These are phyloP conservation scores for Entophlyctis helioformis DNA, from an alignment of 192 early-diverging fungal genomes.

Conservation along the genomic window DNA sequence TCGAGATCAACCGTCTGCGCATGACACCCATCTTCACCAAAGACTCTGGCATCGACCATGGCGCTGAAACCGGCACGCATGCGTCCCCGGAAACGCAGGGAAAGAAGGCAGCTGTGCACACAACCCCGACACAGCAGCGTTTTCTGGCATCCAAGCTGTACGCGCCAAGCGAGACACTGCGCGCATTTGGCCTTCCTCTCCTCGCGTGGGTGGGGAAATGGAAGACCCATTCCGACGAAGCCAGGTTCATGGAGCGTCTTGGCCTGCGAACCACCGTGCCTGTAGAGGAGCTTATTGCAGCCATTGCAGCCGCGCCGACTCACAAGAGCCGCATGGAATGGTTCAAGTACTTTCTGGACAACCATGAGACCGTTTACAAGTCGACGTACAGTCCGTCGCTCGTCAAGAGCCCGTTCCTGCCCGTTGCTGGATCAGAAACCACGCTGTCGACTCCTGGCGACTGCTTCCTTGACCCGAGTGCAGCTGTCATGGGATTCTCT, in stretches of 20 bases:
- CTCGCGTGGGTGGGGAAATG: slow-evolving; percentile 55
- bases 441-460: slow-evolving; percentile 42
- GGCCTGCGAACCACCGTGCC: slow-evolving; percentile 23
- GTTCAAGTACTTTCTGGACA: slow-evolving; percentile 58
- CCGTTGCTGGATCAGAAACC: slow-evolving; percentile 20
- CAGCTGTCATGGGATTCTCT: slow-evolving; percentile 51
- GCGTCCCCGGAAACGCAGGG: too few relatives aligned
- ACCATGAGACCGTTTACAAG: slow-evolving; percentile 46
- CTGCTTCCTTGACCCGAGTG: slow-evolving; percentile 50
- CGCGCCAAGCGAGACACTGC: slow-evolving; percentile 46
- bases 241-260: slow-evolving; percentile 21
- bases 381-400: slow-evolving; percentile 29
- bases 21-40: slow-evolving; percentile 61
- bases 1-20: slow-evolving; percentile 49
- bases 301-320: slow-evolving; percentile 6
- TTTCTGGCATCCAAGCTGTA: slow-evolving; percentile 59
- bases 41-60: too few relatives aligned
- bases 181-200: slow-evolving; percentile 49
- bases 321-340: slow-evolving; percentile 26
- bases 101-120: too few relatives aligned
- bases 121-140: too few relatives aligned
- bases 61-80: too few relatives aligned
- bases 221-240: slow-evolving; percentile 28
- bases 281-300: slow-evolving; percentile 14
- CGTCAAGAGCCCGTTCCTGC: slow-evolving; percentile 49